Evolutionary conservation across 495 filamentous ascomycete genomes (phyloP).

Genomic region (Chaetomium tenue): DNA sequence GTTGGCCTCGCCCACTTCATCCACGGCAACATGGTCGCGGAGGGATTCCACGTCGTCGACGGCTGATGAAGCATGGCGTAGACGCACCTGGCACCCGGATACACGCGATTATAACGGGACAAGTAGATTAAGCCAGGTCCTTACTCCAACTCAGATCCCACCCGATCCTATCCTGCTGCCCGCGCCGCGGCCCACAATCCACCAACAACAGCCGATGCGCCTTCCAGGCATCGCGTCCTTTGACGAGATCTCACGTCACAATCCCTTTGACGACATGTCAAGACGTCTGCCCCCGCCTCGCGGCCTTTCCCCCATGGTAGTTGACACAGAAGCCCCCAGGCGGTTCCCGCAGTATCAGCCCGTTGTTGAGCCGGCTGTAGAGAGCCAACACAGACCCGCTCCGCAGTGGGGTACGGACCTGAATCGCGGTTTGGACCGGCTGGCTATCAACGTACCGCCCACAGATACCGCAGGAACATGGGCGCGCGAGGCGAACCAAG

Average conservation of each 20-base stretch:
- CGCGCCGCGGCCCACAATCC: conserved; percentile 43
- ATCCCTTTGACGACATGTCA: conserved; percentile 74
- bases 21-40: conserved; percentile 61
- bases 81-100: conserved; percentile 88
- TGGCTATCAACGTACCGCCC: conserved; percentile 64
- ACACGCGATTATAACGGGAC: conserved; percentile 53
- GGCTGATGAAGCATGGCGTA: conserved; percentile 71
- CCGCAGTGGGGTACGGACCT: conserved; percentile 74
- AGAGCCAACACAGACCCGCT: conserved; percentile 58
- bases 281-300: conserved; percentile 61
- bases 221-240: conserved; percentile 91
- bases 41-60: conserved; percentile 58
- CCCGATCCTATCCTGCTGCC: conserved; percentile 53
- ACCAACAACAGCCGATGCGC: conserved; percentile 48
- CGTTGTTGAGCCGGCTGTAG: conserved; percentile 50
- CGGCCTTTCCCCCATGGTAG: conserved; percentile 65
- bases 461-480: conserved; percentile 55
- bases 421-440: conserved; percentile 68
- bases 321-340: conserved; percentile 52
- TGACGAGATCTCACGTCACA: conserved; percentile 66
- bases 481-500: conserved; percentile 51
- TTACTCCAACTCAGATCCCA: conserved; percentile 61
- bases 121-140: conserved; percentile 50
- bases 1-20: conserved; percentile 67
- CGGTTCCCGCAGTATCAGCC: conserved; percentile 43